Evolutionary conservation across 2,329 filamentous ascomycete species (phyloP), one percentile per base, ranked within the genome.

Genomic region (Ceratocystis lukuohia): DNA sequence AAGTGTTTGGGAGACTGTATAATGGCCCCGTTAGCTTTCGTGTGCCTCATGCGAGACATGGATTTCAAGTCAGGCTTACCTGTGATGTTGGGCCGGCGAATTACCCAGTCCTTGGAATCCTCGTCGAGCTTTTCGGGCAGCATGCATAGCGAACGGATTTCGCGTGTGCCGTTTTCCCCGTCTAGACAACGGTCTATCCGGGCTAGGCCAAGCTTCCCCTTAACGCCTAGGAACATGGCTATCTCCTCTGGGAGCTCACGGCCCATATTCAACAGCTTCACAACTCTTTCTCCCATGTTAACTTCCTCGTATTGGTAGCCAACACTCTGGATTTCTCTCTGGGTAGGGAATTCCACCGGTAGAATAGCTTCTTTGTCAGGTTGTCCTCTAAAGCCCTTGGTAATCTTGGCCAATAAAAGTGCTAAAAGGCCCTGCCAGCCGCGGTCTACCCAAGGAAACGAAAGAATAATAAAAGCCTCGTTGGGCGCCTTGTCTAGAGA

Each of bases 131-230:
- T 68, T 30, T 67, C 65, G 10, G 65, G 61, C 4, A 68, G 10
- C 61, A 66, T 53, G 22, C 61, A 68, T n/a, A 68, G 59, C n/a
- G 63, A 59, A 15, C 64, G 66, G 37, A 65, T 64, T 22, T 65
- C 66, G 30, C 61, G 61, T 2, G 66, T 65, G 15, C 66, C 62
- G 4, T 37, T 46, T 15, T 67, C 66, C 10, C 62, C 66, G 33
- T 67, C 62, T 17, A 67, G 62, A 22, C 56, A 64, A 20, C 64
- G 61, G n/a, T 89, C 83, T 69, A 88, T 79, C 67, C 88, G 81
- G 76, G 92, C 91, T 30, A 93, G 73, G 6, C 80, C 83, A 30
- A 93, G 76, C 64, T 81, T 81, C 68, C 86, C 84, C 70, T 81
- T 83, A 56, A 87, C 81, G 7, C 88, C 88, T 4, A 91, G 78